Conservation (phyloP, 371 early-diverging fungal species). For the Funneliformis caledonium region DNA sequence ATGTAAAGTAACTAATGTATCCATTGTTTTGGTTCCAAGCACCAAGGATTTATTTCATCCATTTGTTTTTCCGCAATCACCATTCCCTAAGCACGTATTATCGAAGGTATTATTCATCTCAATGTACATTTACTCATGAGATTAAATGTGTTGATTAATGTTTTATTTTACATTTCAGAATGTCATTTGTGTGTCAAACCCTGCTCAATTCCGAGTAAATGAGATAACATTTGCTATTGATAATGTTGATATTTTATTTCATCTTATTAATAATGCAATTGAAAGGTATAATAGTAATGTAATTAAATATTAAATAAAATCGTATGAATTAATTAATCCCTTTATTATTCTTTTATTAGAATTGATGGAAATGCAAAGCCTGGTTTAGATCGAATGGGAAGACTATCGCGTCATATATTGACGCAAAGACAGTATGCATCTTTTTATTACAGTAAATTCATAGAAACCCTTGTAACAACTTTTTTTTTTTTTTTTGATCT, state of each 20-base stretch:
- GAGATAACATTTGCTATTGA: constrained; percentile 75
- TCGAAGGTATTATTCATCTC: constrained; percentile 42
- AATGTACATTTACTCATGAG: neutral
- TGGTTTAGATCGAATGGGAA: constrained; percentile 63
- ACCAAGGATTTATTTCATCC: constrained; percentile 73
- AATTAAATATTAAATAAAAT: neutral
- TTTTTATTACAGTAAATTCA: neutral
- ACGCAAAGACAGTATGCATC: constrained; percentile 68
- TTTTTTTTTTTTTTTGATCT: constrained; percentile 27
- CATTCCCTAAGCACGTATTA: constrained; percentile 50
- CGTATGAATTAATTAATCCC: neutral
- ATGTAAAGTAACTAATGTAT: constrained; percentile 54
- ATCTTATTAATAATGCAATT: constrained; percentile 69
- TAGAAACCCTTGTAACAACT: neutral
- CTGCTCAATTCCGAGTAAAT: constrained; percentile 80
- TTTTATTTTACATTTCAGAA: constrained; percentile 45
- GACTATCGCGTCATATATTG: constrained; percentile 70
- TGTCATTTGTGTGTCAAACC: constrained; percentile 78
- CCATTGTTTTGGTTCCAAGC: constrained; percentile 76
- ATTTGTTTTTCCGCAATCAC: constrained; percentile 84
- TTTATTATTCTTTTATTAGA: neutral
- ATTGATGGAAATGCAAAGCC: constrained; percentile 11
- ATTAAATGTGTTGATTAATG: neutral
- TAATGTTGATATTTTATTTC: constrained; percentile 72
- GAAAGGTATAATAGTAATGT: constrained; percentile 46